Base-by-base conservation (phyloP, 129 eudicot species). In the Artemisia argyi region DNA sequence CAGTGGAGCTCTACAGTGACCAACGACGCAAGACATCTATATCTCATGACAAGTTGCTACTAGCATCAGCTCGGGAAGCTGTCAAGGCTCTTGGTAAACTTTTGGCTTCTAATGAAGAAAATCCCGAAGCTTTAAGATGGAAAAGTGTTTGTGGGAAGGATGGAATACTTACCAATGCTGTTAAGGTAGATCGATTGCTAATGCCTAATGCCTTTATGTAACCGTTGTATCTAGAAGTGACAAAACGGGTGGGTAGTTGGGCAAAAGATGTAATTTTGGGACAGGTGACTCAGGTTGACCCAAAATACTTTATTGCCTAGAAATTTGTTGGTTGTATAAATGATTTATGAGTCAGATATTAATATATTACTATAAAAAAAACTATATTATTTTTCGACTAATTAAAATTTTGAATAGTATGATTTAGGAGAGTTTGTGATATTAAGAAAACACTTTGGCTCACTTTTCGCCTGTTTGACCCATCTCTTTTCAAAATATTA, bases 31-130 rank as follows among this genome's bases (percentile, higher is more conserved):
- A 85, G 79, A 90, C 96, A 5, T 90, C 96, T 18, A 46, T 90
- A 14, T 90, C 96, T 35, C 96, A 90, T 61, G 96, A 90, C 52
- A 90, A 90, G 72, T 61, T 90, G 84, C 85, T 90, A 52, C 56
- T 90, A 39, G 79, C 78, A 59, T 81, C 91, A 2, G 87, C 96
- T 10, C 72, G 71, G 65, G 88, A 83, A 76, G 96, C 89, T 18
- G 54, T 83, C 47, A 76, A 65, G 64, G 88, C 88, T 46, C 69
- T 87, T 8, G 75, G 83, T 83, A 88, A 87, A 76, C 69, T 85
- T 47, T 78, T 51, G 3, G 57, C 69, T 48, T 68, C 44, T 11
- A 74, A 76, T 35, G 79, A 81, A 59, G 82, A 76, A 47, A 79
- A 20, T 74, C 61, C 65, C 3, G 73, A 73, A 52, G 81, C 68